Conservation (phyloP, 306 rosid species). For the Vicia villosa region DNA sequence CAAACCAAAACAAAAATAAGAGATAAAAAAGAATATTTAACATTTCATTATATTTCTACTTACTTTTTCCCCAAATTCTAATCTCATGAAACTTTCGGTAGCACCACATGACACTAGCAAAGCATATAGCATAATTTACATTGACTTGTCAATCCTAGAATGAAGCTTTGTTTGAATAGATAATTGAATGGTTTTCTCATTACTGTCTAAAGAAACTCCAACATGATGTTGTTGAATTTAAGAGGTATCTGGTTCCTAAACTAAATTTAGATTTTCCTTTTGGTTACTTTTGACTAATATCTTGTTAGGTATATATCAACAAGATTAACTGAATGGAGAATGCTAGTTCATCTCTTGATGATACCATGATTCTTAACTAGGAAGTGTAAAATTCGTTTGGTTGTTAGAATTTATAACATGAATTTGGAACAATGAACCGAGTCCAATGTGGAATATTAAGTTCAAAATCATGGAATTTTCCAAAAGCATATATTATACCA, state of each 20-base stretch:
- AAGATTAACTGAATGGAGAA: slow-evolving; percentile 34
- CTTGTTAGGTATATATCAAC: slow-evolving; percentile 10
- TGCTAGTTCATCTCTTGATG: slow-evolving; percentile 25
- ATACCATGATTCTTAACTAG: slow-evolving; percentile 30
- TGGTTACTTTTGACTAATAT: slow-evolving; percentile 36
- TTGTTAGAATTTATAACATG: slow-evolving; percentile 23
- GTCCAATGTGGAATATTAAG: background rate
- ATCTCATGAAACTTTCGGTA: slow-evolving; percentile 23
- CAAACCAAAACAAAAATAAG: no score
- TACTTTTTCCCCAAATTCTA: background rate
- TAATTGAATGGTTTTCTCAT: slow-evolving; percentile 12
- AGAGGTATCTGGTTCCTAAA: slow-evolving; percentile 39
- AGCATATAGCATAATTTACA: slow-evolving; percentile 31
- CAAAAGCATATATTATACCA: background rate
- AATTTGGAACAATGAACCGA: background rate
- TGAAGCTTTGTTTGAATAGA: slow-evolving; percentile 16
- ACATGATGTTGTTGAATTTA: background rate
- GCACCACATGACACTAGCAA: slow-evolving; percentile 25
- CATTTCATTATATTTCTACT: no score
- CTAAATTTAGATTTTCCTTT: slow-evolving; percentile 28
- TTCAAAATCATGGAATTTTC: slow-evolving; percentile 24
- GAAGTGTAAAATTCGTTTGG: background rate
- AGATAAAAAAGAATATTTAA: no score
- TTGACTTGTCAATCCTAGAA: slow-evolving; percentile 24
- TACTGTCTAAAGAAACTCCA: background rate